Percentiles rank a stretch among this genome's conserved stretches.
Conservation (phyloP, 1,284 basidiomycete genomes). For the Kwoniella shivajii region DNA sequence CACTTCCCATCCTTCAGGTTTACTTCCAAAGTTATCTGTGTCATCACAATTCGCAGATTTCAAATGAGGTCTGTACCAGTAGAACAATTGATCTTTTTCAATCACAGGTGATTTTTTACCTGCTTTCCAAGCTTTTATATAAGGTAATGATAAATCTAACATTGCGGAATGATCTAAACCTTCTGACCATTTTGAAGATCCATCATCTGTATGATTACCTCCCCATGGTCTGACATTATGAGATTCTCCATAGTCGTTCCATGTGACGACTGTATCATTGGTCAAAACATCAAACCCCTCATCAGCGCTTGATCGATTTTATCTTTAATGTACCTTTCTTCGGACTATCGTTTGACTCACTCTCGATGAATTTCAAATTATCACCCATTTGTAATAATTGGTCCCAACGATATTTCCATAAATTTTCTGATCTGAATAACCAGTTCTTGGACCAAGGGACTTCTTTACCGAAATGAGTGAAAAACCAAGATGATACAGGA, state of each 20-base stretch:
- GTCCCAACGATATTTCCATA: constrained; percentile 53
- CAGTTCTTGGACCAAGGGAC: constrained; percentile 53
- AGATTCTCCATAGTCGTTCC: constrained; percentile 56
- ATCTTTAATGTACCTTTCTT: too few relatives aligned
- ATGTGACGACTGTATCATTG: constrained; percentile 43
- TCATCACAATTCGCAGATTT: constrained; percentile 48
- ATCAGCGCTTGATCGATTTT: neutral
- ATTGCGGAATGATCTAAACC: constrained; percentile 50
- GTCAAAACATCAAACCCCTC: too few relatives aligned
- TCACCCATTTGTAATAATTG: constrained; percentile 43
- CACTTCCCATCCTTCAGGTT: constrained; percentile 48
- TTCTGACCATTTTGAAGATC: constrained; percentile 42
- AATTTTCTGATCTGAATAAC: constrained; percentile 50
- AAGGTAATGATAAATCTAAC: constrained; percentile 51
- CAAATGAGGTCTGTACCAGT: constrained; percentile 53
- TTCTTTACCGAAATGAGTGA: constrained; percentile 51
- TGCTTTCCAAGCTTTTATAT: constrained; percentile 52
- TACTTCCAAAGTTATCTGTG: constrained; percentile 47
- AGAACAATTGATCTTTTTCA: constrained; percentile 45
- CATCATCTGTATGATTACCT: constrained; percentile 48
- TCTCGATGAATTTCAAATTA: constrained; percentile 47
- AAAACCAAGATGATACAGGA: constrained; percentile 53
- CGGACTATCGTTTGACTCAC: too few relatives aligned
- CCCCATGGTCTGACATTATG: constrained; percentile 49
- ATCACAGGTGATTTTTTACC: constrained; percentile 37